phyloP scores from a whole-genome alignment of 306 rosid species.

The Acmispon strigosus region DNA sequence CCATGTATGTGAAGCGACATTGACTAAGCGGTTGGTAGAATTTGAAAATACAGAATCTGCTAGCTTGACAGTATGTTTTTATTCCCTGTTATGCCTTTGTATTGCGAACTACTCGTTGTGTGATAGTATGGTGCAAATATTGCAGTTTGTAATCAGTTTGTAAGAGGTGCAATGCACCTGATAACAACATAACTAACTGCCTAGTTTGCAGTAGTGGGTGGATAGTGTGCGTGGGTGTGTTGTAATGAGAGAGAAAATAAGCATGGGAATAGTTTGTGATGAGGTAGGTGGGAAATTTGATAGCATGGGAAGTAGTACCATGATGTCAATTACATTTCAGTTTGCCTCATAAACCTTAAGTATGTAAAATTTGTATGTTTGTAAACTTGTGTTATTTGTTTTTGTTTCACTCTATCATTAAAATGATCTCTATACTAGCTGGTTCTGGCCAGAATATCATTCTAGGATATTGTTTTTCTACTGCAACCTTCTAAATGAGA shows the following conservation, averaged over 20 bases:
- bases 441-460: not conserved
- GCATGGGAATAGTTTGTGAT: too few relatives aligned
- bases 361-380: not conserved
- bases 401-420: not conserved
- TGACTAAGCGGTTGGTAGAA: conserved; percentile 75
- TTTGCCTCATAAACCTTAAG: not conserved
- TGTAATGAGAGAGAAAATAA: too few relatives aligned
- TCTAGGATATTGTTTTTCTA: not conserved
- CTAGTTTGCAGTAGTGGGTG: too few relatives aligned
- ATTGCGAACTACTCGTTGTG: not conserved
- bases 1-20: conserved; percentile 77
- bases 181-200: too few relatives aligned
- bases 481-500: not conserved
- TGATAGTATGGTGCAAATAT: too few relatives aligned
- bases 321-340: not conserved
- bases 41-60: conserved; percentile 82
- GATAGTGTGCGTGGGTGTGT: too few relatives aligned
- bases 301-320: too few relatives aligned
- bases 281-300: too few relatives aligned
- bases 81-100: not conserved
- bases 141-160: conserved; percentile 4
- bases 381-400: not conserved
- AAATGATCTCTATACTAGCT: not conserved
- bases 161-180: too few relatives aligned
- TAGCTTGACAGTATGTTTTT: conserved; percentile 65